Conservation (phyloP, 2,329 filamentous ascomycete species). For the Ascochyta clinopodiicola region DNA sequence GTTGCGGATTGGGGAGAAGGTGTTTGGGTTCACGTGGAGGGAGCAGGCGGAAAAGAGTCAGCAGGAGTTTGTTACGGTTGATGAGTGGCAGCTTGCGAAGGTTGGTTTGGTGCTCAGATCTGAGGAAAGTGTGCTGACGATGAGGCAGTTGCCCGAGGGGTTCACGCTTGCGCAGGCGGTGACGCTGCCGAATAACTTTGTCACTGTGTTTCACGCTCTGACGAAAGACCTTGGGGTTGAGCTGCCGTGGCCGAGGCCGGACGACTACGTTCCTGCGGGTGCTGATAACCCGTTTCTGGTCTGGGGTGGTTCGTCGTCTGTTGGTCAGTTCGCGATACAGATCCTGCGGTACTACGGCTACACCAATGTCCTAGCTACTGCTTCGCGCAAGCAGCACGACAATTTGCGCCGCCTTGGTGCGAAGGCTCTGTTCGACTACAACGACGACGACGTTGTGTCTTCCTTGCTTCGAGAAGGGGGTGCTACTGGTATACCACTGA, state of each 20-base stretch:
- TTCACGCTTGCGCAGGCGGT: conserved; percentile 56
- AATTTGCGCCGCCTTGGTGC: conserved; percentile 50
- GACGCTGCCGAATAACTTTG: conserved; percentile 62
- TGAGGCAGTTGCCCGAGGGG: conserved; percentile 48
- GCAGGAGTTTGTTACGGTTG: conserved; percentile 63
- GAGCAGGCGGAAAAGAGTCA: conserved; percentile 58
- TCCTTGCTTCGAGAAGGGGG: conserved; percentile 33
- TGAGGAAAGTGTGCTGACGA: conserved; percentile 8
- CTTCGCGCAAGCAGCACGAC: conserved; percentile 48
- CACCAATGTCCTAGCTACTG: conserved; percentile 48
- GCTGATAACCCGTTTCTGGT: conserved; percentile 48
- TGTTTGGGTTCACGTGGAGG: conserved; percentile 63
- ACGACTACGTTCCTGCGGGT: conserved; percentile 43
- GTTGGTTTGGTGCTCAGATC: conserved; percentile 4
- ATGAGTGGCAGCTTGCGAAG: conserved; percentile 54
- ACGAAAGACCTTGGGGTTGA: conserved; percentile 60
- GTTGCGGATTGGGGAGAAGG: conserved; percentile 61
- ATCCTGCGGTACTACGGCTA: conserved; percentile 51
- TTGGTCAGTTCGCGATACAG: conserved; percentile 54
- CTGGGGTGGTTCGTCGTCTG: conserved; percentile 54
- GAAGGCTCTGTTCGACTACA: conserved; percentile 51
- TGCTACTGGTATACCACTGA: conserved; percentile 29
- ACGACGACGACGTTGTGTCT: conserved; percentile 35
- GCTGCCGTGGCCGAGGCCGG: conserved; percentile 64
- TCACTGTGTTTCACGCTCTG: conserved; percentile 65